A percentile compares a stretch with the other conserved stretches of the same genome.
Evolutionary conservation across 1,284 basidiomycete genomes (phyloP).

Genomic region (Testicularia cyperi): DNA sequence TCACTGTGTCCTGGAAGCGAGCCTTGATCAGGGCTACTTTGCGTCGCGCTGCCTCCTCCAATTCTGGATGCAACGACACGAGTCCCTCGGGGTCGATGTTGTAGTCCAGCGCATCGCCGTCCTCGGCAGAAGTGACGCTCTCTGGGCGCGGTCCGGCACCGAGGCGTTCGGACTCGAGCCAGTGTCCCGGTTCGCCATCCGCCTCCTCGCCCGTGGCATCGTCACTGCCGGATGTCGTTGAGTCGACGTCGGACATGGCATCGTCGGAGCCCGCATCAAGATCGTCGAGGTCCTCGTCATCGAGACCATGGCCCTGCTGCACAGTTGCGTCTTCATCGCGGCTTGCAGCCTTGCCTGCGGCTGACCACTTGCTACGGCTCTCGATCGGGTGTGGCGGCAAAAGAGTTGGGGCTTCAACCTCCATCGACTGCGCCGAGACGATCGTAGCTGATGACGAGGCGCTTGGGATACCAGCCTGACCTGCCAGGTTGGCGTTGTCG

Average conservation of each 20-base stretch:
- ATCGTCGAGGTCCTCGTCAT: constrained; percentile 21
- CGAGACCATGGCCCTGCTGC: not conserved
- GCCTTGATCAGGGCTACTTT: constrained; percentile 49
- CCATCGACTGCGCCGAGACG: constrained; percentile 11
- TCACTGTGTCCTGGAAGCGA: constrained; percentile 45
- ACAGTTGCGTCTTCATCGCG: not conserved
- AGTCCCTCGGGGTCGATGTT: constrained; percentile 55
- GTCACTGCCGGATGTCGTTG: constrained; percentile 31
- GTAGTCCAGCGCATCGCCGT: constrained; percentile 38
- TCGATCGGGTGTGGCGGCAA: not conserved
- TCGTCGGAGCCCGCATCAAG: constrained; percentile 6
- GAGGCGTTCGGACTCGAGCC: constrained; percentile 32
- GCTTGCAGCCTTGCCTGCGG: not conserved
- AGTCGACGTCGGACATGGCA: constrained; percentile 33
- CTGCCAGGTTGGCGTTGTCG: not conserved
- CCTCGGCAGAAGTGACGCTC: constrained; percentile 41
- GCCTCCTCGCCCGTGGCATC: constrained; percentile 21
- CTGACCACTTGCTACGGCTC: not conserved
- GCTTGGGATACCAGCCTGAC: too few species aligned
- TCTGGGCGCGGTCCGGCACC: constrained; percentile 20
- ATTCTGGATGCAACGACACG: constrained; percentile 52
- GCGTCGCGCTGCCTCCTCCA: constrained; percentile 49
- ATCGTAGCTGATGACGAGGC: too few species aligned
- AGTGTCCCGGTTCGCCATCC: constrained; percentile 11
- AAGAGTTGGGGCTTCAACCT: constrained; percentile 20